phyloP scores from a whole-genome alignment of 2,329 filamentous ascomycete species.

The Hirsutella minnesotensis region DNA sequence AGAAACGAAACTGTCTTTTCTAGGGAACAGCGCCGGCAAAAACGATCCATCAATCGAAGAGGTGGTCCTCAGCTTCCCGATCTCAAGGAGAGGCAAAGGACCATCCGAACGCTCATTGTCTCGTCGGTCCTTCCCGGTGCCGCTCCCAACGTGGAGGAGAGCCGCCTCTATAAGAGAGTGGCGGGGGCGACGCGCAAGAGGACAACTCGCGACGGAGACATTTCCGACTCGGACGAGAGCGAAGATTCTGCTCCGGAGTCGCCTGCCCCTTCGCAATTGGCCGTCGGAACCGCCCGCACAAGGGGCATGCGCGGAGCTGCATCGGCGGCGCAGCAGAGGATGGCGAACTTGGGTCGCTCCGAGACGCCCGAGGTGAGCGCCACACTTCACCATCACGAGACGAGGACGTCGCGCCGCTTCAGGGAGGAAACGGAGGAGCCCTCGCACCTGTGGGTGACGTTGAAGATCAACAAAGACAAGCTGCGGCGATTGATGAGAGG shows the following conservation, averaged over 20 bases:
- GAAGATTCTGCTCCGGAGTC: slow-evolving; percentile 81
- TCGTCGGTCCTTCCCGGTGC: slow-evolving; percentile 87
- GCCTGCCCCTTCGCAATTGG: slow-evolving; percentile 62
- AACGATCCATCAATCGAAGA: slow-evolving; percentile 85
- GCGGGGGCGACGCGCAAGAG: slow-evolving; percentile 49
- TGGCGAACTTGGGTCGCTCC: slow-evolving; percentile 71
- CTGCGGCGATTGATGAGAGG: slow-evolving; percentile 55
- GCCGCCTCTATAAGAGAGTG: slow-evolving; percentile 72
- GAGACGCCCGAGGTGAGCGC: slow-evolving; percentile 72
- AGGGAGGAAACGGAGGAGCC: slow-evolving; percentile 75
- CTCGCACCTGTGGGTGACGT: slow-evolving; percentile 57
- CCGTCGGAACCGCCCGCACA: slow-evolving; percentile 69
- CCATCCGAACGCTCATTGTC: slow-evolving; percentile 83
- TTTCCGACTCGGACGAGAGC: slow-evolving; percentile 83
- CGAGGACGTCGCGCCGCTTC: slow-evolving; percentile 51
- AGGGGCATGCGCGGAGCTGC: slow-evolving; percentile 84
- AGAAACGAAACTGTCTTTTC: slow-evolving; percentile 86
- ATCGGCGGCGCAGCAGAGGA: slow-evolving; percentile 73
- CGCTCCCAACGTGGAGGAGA: slow-evolving; percentile 68
- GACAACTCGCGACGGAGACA: slow-evolving; percentile 47
- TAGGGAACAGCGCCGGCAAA: slow-evolving; percentile 85
- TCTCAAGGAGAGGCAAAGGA: slow-evolving; percentile 86
- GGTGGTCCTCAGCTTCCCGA: slow-evolving; percentile 92
- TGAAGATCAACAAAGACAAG: slow-evolving; percentile 62
- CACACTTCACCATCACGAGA: slow-evolving; percentile 54